Evolutionary conservation across 2,329 filamentous ascomycete genomes (phyloP), one percentile per base, ranked within the genome.

Genomic region (Venturia asperata): DNA sequence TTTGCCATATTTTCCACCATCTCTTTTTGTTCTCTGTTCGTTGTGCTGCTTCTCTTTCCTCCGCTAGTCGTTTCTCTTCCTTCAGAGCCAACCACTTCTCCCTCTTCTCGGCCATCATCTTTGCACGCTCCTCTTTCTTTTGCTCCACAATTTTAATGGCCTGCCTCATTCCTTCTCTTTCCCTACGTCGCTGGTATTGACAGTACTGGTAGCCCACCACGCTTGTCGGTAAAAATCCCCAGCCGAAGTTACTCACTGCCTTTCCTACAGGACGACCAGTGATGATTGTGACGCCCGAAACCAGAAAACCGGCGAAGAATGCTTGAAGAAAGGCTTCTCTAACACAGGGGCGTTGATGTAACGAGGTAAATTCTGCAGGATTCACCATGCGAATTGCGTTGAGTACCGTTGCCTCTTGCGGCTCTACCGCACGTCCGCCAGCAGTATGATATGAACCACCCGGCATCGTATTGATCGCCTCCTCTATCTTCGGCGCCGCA

Each of bases 311-410:
- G 2, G 85, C 83, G 0, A 85, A 89, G 71, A 99, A 95, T 30
- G 92, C 94, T 1, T 89, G 86, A 70, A 97, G 79, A 64, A 96
- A 81, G 1, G 90, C 88, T 73, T 96, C 88, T 67, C 92, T 83
- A 24, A 91, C 89, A 75, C 94, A 97, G 0, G 93, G 93, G 66
- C 86, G 84, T 75, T 89, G 88, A 74, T 92, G 87, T 64, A 95
- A 80, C 56, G 85, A 84, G 56, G 85, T 75, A 68, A 92, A 89
- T 71, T 93, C 90, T 47, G 87, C 81, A 47, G 81, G 73, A 67
- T 86, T 86, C 67, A 93, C 86, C 61, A 82, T 84, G 67, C 85
- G 83, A 62, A 92, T 79, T 0, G 85, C 89, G 52, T 91, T 86
- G 45, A 74, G 69, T 62, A 49, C 43, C 61, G 47, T 68, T 39